Evolutionary conservation across 2,329 filamentous ascomycete genomes (phyloP).

Genomic region (Triangularia verruculosa): DNA sequence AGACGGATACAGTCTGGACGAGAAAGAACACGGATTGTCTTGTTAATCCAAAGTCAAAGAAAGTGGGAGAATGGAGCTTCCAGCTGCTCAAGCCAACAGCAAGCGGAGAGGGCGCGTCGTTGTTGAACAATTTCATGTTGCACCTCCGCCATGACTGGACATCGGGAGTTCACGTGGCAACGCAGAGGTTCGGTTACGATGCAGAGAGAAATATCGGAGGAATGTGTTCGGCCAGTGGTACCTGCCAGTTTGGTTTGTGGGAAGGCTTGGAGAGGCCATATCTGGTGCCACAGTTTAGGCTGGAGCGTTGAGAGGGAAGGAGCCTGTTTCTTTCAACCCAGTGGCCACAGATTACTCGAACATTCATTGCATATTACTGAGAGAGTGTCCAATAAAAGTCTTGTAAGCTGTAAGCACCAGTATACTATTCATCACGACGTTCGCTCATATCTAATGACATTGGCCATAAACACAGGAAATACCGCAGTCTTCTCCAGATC

Average conservation of each 20-base stretch:
- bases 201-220: neutral
- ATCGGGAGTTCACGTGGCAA: neutral
- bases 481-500: no score
- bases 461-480: no score
- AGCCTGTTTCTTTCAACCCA: neutral
- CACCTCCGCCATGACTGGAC: neutral
- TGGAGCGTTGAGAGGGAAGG: conserved; percentile 3
- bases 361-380: no score
- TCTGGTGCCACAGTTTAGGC: neutral
- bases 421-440: neutral
- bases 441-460: no score
- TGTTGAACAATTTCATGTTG: conserved; percentile 6
- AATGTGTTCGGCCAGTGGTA: conserved; percentile 5
- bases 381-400: no score
- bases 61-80: neutral
- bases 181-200: neutral
- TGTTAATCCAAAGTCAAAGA: neutral
- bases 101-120: conserved; percentile 1
- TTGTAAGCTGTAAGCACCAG: no score
- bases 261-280: neutral
- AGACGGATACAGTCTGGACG: neutral
- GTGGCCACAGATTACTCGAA: neutral
- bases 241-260: conserved; percentile 6
- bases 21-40: neutral
- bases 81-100: conserved; percentile 7